Evolutionary conservation across 2,329 filamentous ascomycete genomes (phyloP).

Genomic region (Graphilbum sp.): DNA sequence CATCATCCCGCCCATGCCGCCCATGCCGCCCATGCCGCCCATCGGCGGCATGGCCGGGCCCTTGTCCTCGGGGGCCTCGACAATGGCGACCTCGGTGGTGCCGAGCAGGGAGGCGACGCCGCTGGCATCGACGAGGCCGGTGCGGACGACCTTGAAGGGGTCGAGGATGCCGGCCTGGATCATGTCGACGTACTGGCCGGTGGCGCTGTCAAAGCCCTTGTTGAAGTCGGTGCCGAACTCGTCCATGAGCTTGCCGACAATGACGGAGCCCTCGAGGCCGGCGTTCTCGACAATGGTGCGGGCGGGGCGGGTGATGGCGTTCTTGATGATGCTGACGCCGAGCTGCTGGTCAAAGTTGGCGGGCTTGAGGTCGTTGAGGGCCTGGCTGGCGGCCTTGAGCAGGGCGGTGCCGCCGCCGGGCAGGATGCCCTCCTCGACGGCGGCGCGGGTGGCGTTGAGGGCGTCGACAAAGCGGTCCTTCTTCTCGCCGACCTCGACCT

Average conservation of each 20-base stretch:
- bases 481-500: slow-evolving; percentile 99
- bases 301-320: slow-evolving; percentile 88
- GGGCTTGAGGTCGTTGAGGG: slow-evolving; percentile 66
- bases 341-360: slow-evolving; percentile 99
- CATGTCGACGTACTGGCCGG: slow-evolving; percentile 99
- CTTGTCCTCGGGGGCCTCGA: slow-evolving; percentile 93
- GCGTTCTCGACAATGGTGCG: slow-evolving; percentile 96
- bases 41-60: slow-evolving; percentile 49
- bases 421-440: slow-evolving; percentile 97
- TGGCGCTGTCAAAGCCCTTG: slow-evolving; percentile 92
- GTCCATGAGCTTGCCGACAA: slow-evolving; percentile 95
- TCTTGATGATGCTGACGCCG: slow-evolving; percentile 94
- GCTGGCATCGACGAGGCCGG: slow-evolving; percentile 82
- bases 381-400: slow-evolving; percentile 89
- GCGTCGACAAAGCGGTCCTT: slow-evolving; percentile 99
- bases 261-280: slow-evolving; percentile 83
- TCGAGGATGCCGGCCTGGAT: slow-evolving; percentile 93
- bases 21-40: slow-evolving; percentile 38
- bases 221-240: slow-evolving; percentile 89
- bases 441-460: slow-evolving; percentile 91
- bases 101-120: slow-evolving; percentile 94
- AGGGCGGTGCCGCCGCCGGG: slow-evolving; percentile 96
- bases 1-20: slow-evolving; percentile 42
- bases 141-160: slow-evolving; percentile 98
- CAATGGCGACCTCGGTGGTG: slow-evolving; percentile 95